phyloP scores from a whole-genome alignment of 345 rosid genomes.

The Salix arbutifolia region DNA sequence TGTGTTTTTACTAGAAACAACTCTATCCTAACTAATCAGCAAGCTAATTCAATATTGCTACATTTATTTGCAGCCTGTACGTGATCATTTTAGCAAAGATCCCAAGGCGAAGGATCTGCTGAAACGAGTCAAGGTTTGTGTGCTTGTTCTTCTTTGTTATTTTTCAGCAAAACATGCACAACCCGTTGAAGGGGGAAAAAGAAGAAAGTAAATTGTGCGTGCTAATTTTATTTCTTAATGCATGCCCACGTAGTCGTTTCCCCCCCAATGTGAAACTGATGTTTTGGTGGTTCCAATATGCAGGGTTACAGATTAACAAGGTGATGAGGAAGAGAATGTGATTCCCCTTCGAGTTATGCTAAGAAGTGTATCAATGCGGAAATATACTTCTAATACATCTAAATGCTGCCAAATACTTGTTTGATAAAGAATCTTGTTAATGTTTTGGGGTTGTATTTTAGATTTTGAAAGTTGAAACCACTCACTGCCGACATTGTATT shows the following conservation, averaged over 20 bases:
- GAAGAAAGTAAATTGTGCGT: not conserved
- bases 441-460: not conserved
- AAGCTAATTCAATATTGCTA: not conserved
- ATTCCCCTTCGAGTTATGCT: not conserved
- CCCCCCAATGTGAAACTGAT: not conserved
- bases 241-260: not conserved
- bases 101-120: conserved; percentile 61
- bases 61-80: conserved; percentile 59
- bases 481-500: not conserved
- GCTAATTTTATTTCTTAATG: no score
- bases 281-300: conserved; percentile 9
- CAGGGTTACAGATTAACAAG: conserved; percentile 58
- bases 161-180: not conserved
- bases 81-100: conserved; percentile 60
- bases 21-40: not conserved
- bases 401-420: not conserved
- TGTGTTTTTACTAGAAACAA: not conserved
- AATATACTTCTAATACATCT: not conserved
- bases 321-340: conserved; percentile 20
- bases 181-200: not conserved
- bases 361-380: not conserved
- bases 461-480: not conserved
- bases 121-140: conserved; percentile 66
- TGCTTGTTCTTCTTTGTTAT: conserved; percentile 6
- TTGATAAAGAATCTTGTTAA: not conserved